These are phyloP conservation scores for Dacryopinax spathularia DNA, from an alignment of 768 basidiomycete species.

Conservation along the genomic window DNA sequence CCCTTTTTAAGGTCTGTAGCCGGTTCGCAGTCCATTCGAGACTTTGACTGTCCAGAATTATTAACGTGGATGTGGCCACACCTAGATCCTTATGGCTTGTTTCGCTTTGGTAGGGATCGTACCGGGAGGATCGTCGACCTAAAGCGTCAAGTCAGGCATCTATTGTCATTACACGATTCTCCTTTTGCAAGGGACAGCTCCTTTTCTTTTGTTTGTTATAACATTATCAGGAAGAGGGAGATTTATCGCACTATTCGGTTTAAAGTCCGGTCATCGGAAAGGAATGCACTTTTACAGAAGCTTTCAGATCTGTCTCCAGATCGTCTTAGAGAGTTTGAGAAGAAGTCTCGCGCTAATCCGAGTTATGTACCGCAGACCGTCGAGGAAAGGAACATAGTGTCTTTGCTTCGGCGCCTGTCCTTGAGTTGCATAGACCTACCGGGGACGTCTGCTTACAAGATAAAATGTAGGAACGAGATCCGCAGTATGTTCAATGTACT, in stretches of 20 bases:
- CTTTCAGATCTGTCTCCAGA: slow-evolving; percentile 17
- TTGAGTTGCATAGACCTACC: slow-evolving; percentile 12
- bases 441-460: slow-evolving; percentile 22
- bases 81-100: slow-evolving; percentile 31
- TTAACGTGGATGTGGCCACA: slow-evolving; percentile 33
- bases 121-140: slow-evolving; percentile 18
- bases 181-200: slow-evolving; percentile 29
- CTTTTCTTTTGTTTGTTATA: slow-evolving; percentile 32
- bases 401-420: slow-evolving; percentile 17
- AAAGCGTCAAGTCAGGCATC: slow-evolving; percentile 25
- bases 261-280: slow-evolving; percentile 18
- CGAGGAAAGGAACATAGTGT: slow-evolving; percentile 21
- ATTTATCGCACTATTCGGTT: slow-evolving; percentile 24
- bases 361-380: slow-evolving; percentile 9
- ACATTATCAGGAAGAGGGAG: slow-evolving; percentile 27
- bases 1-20: slow-evolving; percentile 23
- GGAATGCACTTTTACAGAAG: slow-evolving; percentile 18
- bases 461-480: slow-evolving; percentile 29
- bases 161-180: slow-evolving; percentile 21
- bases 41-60: slow-evolving; percentile 27
- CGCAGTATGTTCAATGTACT: slow-evolving; percentile 21
- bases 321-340: slow-evolving; percentile 17
- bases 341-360: slow-evolving; percentile 17
- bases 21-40: slow-evolving; percentile 22
- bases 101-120: slow-evolving; percentile 27